Base-by-base conservation (phyloP, 2,329 filamentous ascomycete genomes). In the Trichoderma citrinoviride region DNA sequence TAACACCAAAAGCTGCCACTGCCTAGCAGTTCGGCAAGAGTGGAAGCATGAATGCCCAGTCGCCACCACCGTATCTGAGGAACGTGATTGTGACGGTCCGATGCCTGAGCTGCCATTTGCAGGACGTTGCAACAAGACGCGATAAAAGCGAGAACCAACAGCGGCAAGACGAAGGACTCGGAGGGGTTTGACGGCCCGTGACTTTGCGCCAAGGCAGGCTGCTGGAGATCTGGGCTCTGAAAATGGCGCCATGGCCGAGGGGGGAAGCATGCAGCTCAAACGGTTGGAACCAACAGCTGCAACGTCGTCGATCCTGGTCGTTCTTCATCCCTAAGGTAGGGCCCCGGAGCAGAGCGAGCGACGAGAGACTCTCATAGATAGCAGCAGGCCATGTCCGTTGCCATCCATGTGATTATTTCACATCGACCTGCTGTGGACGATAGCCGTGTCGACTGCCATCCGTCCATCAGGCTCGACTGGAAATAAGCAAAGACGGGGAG, bases 241-340 rank as follows among this genome's bases (percentile, higher is more conserved):
- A 58, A 47, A 47, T 60, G 44, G 62, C 54, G 54, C 57, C 49
- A 65, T 62, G 46, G 29, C 50, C 41, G 43, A 65, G 33, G 52
- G 14, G 40, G 37, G n/a, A 37, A 50, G 62, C 47, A 53, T 61
- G 63, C 54, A 47, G 56, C 56, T 54, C 33, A 47, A 44, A 17
- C 15, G 33, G 47, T 49, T 61, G 60, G 64, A 65, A 62, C 64
- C 64, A 65, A 65, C 64, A 65, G 40, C 64, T 55, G 50, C 40
- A 65, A 55, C 50, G 37, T 17, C 27, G 33, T 23, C 23, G 33
- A n/a, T 49, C 56, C 56, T 27, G 27, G 37, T 12, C 25, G 49
- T 49, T 37, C 14, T 47, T 14, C 10, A 12, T 37, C 47, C n/a
- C 19, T 25, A 21, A 10, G 19, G 57, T 25, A 21, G 12, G 19